phyloP scores from a whole-genome alignment of 2,329 filamentous ascomycete species.

The Fusarium duplospermum region DNA sequence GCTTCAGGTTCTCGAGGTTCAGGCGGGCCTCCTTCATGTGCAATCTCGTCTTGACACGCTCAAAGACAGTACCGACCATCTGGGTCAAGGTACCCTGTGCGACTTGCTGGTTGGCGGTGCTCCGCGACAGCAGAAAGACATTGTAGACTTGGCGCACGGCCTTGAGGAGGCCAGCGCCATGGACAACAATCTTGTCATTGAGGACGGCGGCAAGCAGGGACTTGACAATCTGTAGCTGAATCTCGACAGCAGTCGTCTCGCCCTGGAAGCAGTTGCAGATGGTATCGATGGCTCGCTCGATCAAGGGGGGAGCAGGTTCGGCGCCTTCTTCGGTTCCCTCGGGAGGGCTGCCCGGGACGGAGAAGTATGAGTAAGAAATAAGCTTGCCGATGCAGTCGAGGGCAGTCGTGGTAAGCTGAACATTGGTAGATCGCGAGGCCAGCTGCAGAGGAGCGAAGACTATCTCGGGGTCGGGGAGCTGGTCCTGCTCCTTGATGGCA shows the following conservation, averaged over 20 bases:
- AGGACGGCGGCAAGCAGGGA: slow-evolving; percentile 93
- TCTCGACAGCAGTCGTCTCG: slow-evolving; percentile 89
- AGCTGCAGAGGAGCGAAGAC: slow-evolving; percentile 92
- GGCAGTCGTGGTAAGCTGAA: slow-evolving; percentile 87
- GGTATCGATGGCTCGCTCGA: slow-evolving; percentile 97
- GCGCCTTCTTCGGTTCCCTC: slow-evolving; percentile 56
- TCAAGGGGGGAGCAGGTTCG: slow-evolving; percentile 73
- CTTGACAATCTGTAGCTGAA: slow-evolving; percentile 98
- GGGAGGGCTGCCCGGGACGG: slow-evolving; percentile 66
- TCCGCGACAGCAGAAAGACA: slow-evolving; percentile 95
- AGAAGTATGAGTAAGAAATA: slow-evolving; percentile 99
- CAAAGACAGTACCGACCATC: slow-evolving; percentile 98
- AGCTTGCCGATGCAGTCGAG: slow-evolving; percentile 99
- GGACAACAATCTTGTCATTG: slow-evolving; percentile 98
- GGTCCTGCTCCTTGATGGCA: slow-evolving; percentile 87
- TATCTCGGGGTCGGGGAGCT: slow-evolving; percentile 88
- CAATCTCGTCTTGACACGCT: slow-evolving; percentile 87
- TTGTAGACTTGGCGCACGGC: slow-evolving; percentile 99
- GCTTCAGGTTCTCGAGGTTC: slow-evolving; percentile 64
- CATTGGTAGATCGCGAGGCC: slow-evolving; percentile 87
- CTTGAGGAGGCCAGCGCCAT: slow-evolving; percentile 94
- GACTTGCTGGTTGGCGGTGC: slow-evolving; percentile 93
- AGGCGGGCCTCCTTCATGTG: slow-evolving; percentile 86
- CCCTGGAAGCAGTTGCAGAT: slow-evolving; percentile 99
- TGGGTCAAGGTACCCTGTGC: slow-evolving; percentile 97